Evolutionary conservation across 768 basidiomycete genomes (phyloP), one percentile per base, ranked within the genome.

Genomic region (Xerocomus spinulosus): DNA sequence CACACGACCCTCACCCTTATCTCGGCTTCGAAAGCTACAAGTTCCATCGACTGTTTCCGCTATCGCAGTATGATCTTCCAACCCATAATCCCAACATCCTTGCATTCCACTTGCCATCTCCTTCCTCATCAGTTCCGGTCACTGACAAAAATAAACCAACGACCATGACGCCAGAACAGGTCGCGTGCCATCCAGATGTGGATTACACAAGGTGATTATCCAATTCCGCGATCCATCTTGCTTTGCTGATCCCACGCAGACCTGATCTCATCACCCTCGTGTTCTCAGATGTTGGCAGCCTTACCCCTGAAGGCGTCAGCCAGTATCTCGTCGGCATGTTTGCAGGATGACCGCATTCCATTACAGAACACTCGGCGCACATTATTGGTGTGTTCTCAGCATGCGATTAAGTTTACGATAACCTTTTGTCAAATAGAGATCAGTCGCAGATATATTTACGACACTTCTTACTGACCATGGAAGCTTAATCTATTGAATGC

Each of bases 301-400:
- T 94, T 53, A 92, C 91, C 18, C 92, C 93, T 26, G 88, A 91
- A 70, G 88, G 89, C 49, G 91, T 96, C 54, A 93, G 90, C 68
- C 92, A 93, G 66, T 94, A 94, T 66, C 77, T 96, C 36, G 93
- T 96, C 49, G 92, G 90, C 55, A 92, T 94, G 84, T 95, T 91
- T 72, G 85, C 87, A 53, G 87, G 82, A 56, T 86, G 62, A 72
- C 36, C 43, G 43, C 48, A n/a, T n/a, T n/a, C n/a, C n/a, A n/a
- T n/a, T n/a, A n/a, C n/a, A n/a, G n/a, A n/a, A 49, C 25, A 26
- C 34, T 17, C 34, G 15, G 34, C n/a, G 9, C 34, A 26, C 29
- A 30, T 10, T n/a, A 29, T 39, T 50, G 33, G 12, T 49, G 44
- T 50, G 53, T 52, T 48, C 21, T 46, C 42, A 39, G 21, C 48